These are phyloP conservation scores for Colletotrichum chlorophyti DNA, from an alignment of 2,329 filamentous ascomycete genomes.

Conservation along the genomic window DNA sequence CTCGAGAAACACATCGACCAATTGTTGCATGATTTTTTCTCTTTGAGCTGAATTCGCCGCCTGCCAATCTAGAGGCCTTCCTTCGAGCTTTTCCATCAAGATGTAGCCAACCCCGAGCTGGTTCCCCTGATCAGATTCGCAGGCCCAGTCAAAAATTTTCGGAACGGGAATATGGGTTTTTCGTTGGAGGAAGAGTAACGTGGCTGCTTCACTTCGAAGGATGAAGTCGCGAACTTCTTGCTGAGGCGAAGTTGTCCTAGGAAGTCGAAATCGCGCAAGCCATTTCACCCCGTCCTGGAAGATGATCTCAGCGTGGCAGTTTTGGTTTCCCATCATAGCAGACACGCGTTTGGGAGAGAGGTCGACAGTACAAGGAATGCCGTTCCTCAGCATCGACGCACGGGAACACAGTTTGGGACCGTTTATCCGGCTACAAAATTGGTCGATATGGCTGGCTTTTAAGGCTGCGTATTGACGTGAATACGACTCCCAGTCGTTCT, in stretches of 20 bases:
- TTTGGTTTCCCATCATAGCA: slow-evolving; percentile 36
- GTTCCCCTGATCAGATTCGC: slow-evolving; percentile 38
- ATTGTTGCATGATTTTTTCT: slow-evolving; percentile 39
- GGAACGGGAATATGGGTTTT: neutral
- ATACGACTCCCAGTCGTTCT: slow-evolving; percentile 30
- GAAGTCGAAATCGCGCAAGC: slow-evolving; percentile 35
- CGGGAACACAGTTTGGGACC: slow-evolving; percentile 28
- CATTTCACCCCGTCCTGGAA: slow-evolving; percentile 35
- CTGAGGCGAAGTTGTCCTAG: slow-evolving; percentile 31
- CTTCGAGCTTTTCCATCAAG: slow-evolving; percentile 48
- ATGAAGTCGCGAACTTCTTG: slow-evolving; percentile 33
- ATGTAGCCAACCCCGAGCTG: slow-evolving; percentile 46
- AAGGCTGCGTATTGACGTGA: slow-evolving; percentile 27
- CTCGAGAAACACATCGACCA: slow-evolving; percentile 40
- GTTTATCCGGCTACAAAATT: slow-evolving; percentile 30
- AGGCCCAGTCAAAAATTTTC: slow-evolving; percentile 35
- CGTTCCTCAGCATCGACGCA: slow-evolving; percentile 29
- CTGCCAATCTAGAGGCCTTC: slow-evolving; percentile 42
- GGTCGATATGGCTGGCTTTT: slow-evolving; percentile 29
- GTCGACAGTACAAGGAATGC: slow-evolving; percentile 30
- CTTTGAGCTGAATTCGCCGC: slow-evolving; percentile 34
- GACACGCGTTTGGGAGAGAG: slow-evolving; percentile 30
- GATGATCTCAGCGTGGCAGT: slow-evolving; percentile 36
- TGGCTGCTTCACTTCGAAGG: slow-evolving; percentile 35
- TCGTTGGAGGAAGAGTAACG: slow-evolving; percentile 34